Base-by-base conservation (phyloP, 139 green algal species). In the Dunaliella sp. region DNA sequence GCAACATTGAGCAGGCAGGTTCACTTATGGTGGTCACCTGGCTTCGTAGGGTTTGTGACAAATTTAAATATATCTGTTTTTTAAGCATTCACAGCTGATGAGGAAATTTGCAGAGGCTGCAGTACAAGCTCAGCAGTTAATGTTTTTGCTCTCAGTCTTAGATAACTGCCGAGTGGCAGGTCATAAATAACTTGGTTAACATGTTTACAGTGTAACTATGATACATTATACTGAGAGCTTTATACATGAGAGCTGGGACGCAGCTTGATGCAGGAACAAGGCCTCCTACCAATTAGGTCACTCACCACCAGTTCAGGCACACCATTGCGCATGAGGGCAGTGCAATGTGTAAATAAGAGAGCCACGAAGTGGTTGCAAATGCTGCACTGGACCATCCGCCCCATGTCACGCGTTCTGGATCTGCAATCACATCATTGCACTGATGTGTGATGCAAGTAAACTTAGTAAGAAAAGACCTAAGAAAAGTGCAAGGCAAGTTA, bases 261-360 rank as follows among this genome's bases (percentile, higher is more conserved):
- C 48, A 26, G 7, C 16, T 65, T 65, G 7, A 65, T 7, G 16
- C 48, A 65, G 48, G 48, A 65, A 65, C 48, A 65, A 16, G 48
- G 48, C 16, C 48, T 65, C 48, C 48, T 65, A 7, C 48, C 16
- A 7, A 65, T 16, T 65, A 65, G 48, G 48, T 65, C 7, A 65
- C 48, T 65, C 48, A 65, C 86, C 86, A 89, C 86, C 86, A 89
- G 82, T 87, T 83, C 36, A 89, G 78, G 48, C 86, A 89, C 77
- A 89, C 84, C 81, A 84, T 84, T 82, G 86, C 86, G 25, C 31
- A 72, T n/a, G 86, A 89, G 77, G 86, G 86, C 24, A 86, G 57
- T 26, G 86, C 86, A 26, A 89, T 81, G 81, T 86, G 81, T 16
- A 83, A 83, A 30, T 59, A 83, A 3, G 32, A 24, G 22, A 22